Evolutionary conservation across 2,329 filamentous ascomycete species (phyloP), one percentile per base, ranked within the genome.

Genomic region (Tetracladium maxilliforme): DNA sequence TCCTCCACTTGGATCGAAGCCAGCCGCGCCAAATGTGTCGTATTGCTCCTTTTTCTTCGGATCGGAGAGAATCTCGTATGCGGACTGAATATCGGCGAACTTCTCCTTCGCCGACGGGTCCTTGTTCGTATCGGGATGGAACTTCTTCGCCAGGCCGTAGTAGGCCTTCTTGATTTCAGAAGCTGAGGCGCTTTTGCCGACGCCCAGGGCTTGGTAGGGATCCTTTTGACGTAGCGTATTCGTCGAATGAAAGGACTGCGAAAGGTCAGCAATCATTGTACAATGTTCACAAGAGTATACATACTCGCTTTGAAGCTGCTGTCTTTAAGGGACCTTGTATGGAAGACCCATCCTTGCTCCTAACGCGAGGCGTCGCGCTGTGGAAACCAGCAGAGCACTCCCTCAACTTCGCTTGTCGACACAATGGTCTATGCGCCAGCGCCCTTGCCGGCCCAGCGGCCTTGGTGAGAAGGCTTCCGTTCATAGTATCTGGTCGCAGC

Each of bases 91-190:
- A 39, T 94, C 87, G 34, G 76, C 69, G 43, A 98, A 98, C 42
- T 80, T 87, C 41, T 95, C 90, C 49, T 95, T 95, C 18, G 90
- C 86, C n/a, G 61, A 66, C 4, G 81, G 51, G 39, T 95, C 90
- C 51, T 95, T 95, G 62, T 95, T 98, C 18, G 90, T 95, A 48
- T 98, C 90, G 7, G 90, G 90, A 43, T 98, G 90, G 48, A 72
- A 98, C 46, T 95, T 98, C 54, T 98, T 98, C 12, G 90, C 90
- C 30, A 95, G 62, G 25, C 86, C 82, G 48, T 98, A 98, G 59
- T 98, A 98, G 4, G 90, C 86, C 51, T 94, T 95, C 50, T 98
- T 98, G 48, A 98, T 95, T 18, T 95, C 87, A 31, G 71, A 61
- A 4, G 83, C 58, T 2, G 81, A 74, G n/a, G 90, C 82, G 33